Evolutionary conservation across 192 early-diverging fungal species (phyloP).

Genomic region (Backusella circina): DNA sequence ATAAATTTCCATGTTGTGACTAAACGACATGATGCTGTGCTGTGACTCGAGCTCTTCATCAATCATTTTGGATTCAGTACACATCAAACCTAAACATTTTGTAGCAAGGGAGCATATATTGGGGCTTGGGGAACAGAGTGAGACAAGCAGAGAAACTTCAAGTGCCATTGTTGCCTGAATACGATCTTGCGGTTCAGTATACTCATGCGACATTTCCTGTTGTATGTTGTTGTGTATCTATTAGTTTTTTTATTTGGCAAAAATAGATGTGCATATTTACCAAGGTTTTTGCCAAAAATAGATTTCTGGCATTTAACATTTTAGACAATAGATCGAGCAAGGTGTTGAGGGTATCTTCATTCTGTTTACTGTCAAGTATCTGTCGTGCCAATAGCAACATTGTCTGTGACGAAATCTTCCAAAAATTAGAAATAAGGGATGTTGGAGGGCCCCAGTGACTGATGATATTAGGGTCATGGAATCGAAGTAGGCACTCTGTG

Average conservation of each 20-base stretch:
- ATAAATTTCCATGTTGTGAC: slow-evolving; percentile 44
- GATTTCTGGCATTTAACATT: slow-evolving; percentile 54
- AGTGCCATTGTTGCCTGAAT: slow-evolving; percentile 56
- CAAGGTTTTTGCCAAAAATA: slow-evolving; percentile 41
- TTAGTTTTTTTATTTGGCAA: background rate
- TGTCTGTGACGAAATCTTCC: slow-evolving; percentile 58
- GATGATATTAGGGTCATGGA: slow-evolving; percentile 65
- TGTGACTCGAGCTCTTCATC: slow-evolving; percentile 32
- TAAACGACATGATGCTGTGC: background rate
- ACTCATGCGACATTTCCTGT: slow-evolving; percentile 37
- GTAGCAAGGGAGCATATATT: slow-evolving; percentile 51
- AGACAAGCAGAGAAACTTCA: slow-evolving; percentile 66
- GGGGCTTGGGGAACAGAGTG: slow-evolving; percentile 62
- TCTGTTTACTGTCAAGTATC: slow-evolving; percentile 65
- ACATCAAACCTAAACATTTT: slow-evolving; percentile 61
- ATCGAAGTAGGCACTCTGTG: slow-evolving; percentile 59
- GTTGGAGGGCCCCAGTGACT: slow-evolving; percentile 75
- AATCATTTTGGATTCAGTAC: slow-evolving; percentile 62
- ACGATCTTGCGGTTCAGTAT: slow-evolving; percentile 51
- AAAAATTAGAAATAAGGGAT: slow-evolving; percentile 58
- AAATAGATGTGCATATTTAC: slow-evolving; percentile 10
- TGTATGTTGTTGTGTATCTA: background rate
- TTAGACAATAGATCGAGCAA: slow-evolving; percentile 60
- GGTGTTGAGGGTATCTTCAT: slow-evolving; percentile 52
- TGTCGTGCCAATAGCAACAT: slow-evolving; percentile 47